Evolutionary conservation across 2,329 filamentous ascomycete genomes (phyloP), one percentile per base, ranked within the genome.

Genomic region (Colletotrichum orbiculare): DNA sequence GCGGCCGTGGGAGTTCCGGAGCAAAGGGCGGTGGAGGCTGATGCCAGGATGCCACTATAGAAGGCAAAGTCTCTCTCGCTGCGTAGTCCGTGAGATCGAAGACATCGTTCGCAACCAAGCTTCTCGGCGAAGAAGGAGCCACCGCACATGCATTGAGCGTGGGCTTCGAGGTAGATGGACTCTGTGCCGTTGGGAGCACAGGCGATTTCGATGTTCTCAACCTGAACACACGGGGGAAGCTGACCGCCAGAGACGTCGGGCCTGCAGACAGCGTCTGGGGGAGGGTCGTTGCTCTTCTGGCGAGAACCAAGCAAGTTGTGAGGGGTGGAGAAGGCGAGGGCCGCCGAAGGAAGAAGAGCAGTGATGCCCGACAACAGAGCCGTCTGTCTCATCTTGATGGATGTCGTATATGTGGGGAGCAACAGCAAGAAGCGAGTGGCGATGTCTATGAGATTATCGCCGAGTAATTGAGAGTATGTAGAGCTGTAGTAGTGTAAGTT

Each of bases 61-160:
- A 75, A 76, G 10, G 67, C 67, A 33, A 72, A 69, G 59, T 77
- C 75, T 15, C 71, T 74, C 66, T 76, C 73, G 34, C 73, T 76
- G 46, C 78, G 77, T 8, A 74, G 73, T 49, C 79, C 80, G 69
- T 82, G 79, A 12, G 77, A 70, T 46, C 72, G 73, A 12, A 81
- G 73, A 68, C 80, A 83, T 38, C 74, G 65, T 38, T 79, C 76
- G 70, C 80, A 83, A 54, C 74, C 77, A 9, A 72, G 58, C 79
- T 80, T 82, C 64, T 81, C 77, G 35, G 66, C 42, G 71, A 83
- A 83, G 73, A 76, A 82, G 60, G 73, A 76, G 42, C 80, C 77
- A 9, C 70, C 71, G 72, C 81, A 83, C 47, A 66, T 66, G 54
- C 64, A 66, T 49, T 66, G 64, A 11, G 64, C 64, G 15, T 66